These are phyloP conservation scores for Apiospora aurea DNA, from an alignment of 2,329 filamentous ascomycete genomes.

Conservation along the genomic window DNA sequence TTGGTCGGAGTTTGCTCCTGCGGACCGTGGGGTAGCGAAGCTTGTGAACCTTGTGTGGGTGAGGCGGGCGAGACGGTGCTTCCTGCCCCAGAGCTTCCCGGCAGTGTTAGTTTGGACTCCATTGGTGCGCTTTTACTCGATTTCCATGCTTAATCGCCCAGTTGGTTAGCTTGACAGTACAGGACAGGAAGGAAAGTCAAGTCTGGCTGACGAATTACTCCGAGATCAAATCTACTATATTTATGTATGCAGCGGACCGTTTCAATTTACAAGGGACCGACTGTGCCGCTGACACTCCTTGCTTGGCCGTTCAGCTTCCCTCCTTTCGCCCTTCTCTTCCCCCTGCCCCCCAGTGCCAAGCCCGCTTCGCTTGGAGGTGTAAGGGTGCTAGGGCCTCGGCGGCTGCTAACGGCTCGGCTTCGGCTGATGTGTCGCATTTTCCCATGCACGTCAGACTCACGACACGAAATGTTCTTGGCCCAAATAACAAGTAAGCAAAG, in stretches of 20 bases:
- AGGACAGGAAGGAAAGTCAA: not conserved
- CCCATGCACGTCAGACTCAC: not conserved
- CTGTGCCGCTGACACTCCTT: not conserved
- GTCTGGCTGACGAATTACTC: no score
- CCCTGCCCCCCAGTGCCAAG: not conserved
- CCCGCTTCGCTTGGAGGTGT: not conserved
- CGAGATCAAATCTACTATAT: no score
- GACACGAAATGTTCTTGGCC: not conserved
- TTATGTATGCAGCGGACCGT: no score
- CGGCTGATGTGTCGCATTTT: not conserved
- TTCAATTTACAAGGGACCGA: not conserved
- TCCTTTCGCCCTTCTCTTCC: not conserved
- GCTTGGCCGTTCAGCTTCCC: not conserved
- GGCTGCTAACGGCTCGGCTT: not conserved
- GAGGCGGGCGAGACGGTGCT: not conserved
- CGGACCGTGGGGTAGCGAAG: not conserved
- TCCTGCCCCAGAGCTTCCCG: not conserved
- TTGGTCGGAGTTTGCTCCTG: slow-evolving; percentile 3
- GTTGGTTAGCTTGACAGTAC: not conserved
- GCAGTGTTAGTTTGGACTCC: not conserved
- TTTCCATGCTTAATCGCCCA: not conserved
- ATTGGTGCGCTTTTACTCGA: not conserved
- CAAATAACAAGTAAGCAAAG: not conserved
- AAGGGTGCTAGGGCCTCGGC: not conserved
- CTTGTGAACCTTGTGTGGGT: not conserved